A percentile compares a stretch with the other conserved stretches of the same genome.
Evolutionary conservation across 169 alveolate species (phyloP).

Genomic region (Babesia bigemina): DNA sequence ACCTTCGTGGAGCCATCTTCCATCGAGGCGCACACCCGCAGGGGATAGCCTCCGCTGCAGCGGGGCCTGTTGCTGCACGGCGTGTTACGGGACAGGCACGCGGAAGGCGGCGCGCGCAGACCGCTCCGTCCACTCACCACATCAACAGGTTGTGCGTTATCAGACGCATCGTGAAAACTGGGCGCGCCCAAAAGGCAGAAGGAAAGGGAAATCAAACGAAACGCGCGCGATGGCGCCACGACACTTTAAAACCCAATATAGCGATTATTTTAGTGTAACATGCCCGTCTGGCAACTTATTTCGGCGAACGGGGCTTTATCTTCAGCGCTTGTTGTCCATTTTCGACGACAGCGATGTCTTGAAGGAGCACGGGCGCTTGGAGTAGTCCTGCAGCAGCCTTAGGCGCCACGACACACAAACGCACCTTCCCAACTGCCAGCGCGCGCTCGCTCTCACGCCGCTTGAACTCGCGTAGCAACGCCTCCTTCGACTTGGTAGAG

Average conservation of each 20-base stretch:
- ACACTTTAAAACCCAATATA: background rate
- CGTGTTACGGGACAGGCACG: background rate
- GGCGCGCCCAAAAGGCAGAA: background rate
- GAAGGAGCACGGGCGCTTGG: slow-evolving; percentile 76
- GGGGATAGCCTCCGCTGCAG: slow-evolving; percentile 78
- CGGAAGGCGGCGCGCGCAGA: slow-evolving; percentile 2
- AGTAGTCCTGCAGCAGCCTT: slow-evolving; percentile 66
- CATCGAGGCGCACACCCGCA: slow-evolving; percentile 39
- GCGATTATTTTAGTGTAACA: background rate
- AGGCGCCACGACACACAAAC: background rate
- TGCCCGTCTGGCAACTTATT: background rate
- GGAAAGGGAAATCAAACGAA: slow-evolving; percentile 5
- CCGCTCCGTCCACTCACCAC: slow-evolving; percentile 66
- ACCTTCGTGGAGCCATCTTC: slow-evolving; percentile 65
- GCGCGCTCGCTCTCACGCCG: slow-evolving; percentile 76
- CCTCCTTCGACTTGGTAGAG: slow-evolving; percentile 60
- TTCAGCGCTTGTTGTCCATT: slow-evolving; percentile 58
- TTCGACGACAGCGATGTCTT: slow-evolving; percentile 75
- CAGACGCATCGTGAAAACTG: slow-evolving; percentile 64
- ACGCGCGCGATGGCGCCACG: background rate
- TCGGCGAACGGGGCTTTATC: slow-evolving; percentile 12
- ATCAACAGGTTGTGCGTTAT: slow-evolving; percentile 78
- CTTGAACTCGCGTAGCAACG: slow-evolving; percentile 66
- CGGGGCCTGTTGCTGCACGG: slow-evolving; percentile 67
- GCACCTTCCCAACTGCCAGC: slow-evolving; percentile 75